Conservation (phyloP, 2,329 filamentous ascomycete species). For the Xylariaceae sp. region DNA sequence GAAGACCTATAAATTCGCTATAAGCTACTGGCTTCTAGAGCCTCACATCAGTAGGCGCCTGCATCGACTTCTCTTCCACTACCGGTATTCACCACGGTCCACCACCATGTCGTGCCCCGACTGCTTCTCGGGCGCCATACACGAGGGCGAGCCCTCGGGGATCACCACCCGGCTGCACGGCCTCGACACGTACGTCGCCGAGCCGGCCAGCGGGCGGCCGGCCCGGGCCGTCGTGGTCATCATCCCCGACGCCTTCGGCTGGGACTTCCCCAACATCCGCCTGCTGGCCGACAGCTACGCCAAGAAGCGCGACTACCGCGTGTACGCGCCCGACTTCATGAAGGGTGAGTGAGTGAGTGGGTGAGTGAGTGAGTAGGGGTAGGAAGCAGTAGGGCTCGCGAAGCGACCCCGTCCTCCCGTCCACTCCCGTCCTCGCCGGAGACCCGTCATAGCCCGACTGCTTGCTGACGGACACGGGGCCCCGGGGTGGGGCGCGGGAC, state of each 20-base stretch:
- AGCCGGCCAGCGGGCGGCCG: slow-evolving; percentile 18
- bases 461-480: too few species aligned
- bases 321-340: slow-evolving; percentile 53
- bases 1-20: too few species aligned
- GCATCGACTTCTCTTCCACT: too few species aligned
- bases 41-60: too few species aligned
- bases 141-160: slow-evolving; percentile 37
- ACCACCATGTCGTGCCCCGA: slow-evolving; percentile 16
- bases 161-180: slow-evolving; percentile 38
- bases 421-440: not conserved
- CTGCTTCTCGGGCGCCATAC: slow-evolving; percentile 40
- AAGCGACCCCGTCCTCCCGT: too few species aligned
- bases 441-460: too few species aligned
- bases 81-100: too few species aligned
- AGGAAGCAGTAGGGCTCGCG: too few species aligned
- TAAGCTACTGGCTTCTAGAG: too few species aligned
- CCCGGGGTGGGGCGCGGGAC: too few species aligned
- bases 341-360: slow-evolving; percentile 28
- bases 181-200: slow-evolving; percentile 39
- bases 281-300: slow-evolving; percentile 47
- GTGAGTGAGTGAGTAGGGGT: too few species aligned
- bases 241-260: slow-evolving; percentile 48
- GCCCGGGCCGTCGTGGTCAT: slow-evolving; percentile 3
- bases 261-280: slow-evolving; percentile 44
- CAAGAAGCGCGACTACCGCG: slow-evolving; percentile 38